These are phyloP conservation scores for Schizosaccharomyces versatilis DNA, from an alignment of 1,139 yeast genomes.

Conservation along the genomic window DNA sequence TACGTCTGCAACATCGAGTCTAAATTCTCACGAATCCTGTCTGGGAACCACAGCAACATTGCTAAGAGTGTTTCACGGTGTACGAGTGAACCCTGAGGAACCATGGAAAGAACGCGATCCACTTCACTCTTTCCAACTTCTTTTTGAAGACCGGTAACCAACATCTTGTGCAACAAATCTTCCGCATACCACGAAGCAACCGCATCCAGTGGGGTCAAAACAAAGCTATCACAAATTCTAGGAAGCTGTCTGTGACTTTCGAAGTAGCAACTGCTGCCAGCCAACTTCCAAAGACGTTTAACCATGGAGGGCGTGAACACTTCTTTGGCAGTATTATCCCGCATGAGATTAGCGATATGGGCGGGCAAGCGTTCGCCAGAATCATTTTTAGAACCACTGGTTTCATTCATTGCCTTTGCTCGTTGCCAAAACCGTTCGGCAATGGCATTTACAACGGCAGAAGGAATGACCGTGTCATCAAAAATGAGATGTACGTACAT, in stretches of 20 bases:
- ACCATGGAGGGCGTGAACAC: background rate
- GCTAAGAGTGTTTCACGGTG: background rate
- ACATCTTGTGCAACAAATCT: background rate
- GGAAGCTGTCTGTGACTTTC: background rate
- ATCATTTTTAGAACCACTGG: background rate
- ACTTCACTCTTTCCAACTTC: background rate
- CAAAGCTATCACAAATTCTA: background rate
- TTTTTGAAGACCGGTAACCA: background rate
- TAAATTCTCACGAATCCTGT: background rate
- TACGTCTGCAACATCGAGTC: background rate
- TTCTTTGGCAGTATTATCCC: background rate
- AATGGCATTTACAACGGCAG: background rate
- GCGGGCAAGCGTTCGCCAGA: background rate
- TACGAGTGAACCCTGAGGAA: background rate
- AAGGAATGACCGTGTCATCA: background rate
- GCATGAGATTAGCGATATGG: background rate
- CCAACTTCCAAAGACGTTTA: background rate
- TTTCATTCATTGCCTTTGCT: background rate
- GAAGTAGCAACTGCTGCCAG: background rate
- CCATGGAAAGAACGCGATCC: background rate
- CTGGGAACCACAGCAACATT: background rate
- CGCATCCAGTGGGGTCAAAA: background rate
- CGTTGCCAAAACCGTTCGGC: background rate
- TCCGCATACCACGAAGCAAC: slow-evolving; percentile 2
- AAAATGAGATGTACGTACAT: background rate